Conservation (phyloP, 1,139 yeast species). For the Scheffersomyces titani region DNA sequence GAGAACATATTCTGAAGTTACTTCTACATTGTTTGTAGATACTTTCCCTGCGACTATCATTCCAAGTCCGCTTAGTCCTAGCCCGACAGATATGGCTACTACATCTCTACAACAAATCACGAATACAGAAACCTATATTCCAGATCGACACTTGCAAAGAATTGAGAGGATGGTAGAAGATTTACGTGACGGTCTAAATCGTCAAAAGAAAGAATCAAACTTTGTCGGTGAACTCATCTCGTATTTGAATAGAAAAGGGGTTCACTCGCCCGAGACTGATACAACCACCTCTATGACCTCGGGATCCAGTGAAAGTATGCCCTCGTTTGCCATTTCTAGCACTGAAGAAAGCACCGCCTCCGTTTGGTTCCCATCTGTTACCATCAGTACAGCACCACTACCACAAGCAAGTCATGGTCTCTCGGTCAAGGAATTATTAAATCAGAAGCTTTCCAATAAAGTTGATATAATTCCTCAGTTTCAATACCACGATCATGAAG, state of each 20-base stretch:
- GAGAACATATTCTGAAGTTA: not conserved
- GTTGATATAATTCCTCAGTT: slow-evolving; percentile 29
- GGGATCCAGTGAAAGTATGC: not conserved
- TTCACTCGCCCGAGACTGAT: not conserved
- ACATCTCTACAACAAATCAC: not conserved
- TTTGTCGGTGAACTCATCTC: not conserved
- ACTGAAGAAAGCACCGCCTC: not conserved
- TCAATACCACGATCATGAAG: slow-evolving; percentile 15
- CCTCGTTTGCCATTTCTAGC: not conserved
- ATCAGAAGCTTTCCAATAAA: slow-evolving; percentile 24
- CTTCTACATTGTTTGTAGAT: not conserved
- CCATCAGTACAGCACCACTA: not conserved
- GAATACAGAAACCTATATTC: not conserved
- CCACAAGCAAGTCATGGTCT: not conserved
- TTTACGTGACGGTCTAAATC: not conserved
- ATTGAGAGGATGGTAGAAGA: not conserved
- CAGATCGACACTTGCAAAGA: not conserved
- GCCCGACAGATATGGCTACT: not conserved
- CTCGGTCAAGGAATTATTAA: slow-evolving; percentile 21
- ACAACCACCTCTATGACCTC: not conserved
- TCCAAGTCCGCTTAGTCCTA: not conserved
- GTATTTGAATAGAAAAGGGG: not conserved
- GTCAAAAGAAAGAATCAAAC: not conserved
- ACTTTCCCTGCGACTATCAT: not conserved
- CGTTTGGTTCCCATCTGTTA: not conserved